A percentile compares a stretch with the other conserved stretches of the same genome.
phyloP scores from a whole-genome alignment of 2,329 filamentous ascomycete species.

The Epichloe amarillans region DNA sequence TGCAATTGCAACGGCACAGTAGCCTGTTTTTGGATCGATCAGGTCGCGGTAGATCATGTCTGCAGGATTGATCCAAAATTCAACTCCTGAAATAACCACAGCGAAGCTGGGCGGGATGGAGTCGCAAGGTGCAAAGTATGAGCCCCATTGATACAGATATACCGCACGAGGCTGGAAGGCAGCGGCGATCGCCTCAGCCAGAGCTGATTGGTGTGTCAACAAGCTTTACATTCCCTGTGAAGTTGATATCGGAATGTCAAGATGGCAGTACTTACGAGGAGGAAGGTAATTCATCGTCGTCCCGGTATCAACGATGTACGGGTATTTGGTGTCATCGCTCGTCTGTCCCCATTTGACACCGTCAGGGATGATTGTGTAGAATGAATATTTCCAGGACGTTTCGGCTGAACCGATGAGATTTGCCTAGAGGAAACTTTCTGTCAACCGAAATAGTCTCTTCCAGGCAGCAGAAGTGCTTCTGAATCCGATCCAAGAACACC shows the following conservation, averaged over 20 bases:
- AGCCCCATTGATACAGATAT: slow-evolving; percentile 32
- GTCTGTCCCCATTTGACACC: slow-evolving; percentile 31
- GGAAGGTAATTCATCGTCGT: slow-evolving; percentile 39
- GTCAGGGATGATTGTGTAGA: slow-evolving; percentile 39
- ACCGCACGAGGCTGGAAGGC: slow-evolving; percentile 33
- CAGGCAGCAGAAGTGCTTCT: background rate
- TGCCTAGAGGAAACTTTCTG: slow-evolving; percentile 20
- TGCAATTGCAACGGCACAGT: slow-evolving; percentile 34
- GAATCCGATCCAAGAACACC: no score
- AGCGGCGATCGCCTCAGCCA: slow-evolving; percentile 33
- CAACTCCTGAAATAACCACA: slow-evolving; percentile 27
- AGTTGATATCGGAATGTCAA: background rate
- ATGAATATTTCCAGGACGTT: slow-evolving; percentile 33
- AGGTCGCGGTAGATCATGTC: slow-evolving; percentile 33
- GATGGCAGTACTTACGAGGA: slow-evolving; percentile 23
- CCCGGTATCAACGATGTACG: slow-evolving; percentile 38
- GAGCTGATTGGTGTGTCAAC: slow-evolving; percentile 17
- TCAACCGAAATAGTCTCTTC: background rate
- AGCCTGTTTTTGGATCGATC: slow-evolving; percentile 29
- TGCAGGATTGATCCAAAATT: slow-evolving; percentile 33
- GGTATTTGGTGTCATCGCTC: slow-evolving; percentile 28
- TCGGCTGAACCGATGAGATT: slow-evolving; percentile 25
- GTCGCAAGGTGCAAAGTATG: slow-evolving; percentile 36
- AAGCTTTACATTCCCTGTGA: background rate
- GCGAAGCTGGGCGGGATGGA: slow-evolving; percentile 32